Conservation (phyloP, 495 filamentous ascomycete species). For the Halenospora varia region DNA sequence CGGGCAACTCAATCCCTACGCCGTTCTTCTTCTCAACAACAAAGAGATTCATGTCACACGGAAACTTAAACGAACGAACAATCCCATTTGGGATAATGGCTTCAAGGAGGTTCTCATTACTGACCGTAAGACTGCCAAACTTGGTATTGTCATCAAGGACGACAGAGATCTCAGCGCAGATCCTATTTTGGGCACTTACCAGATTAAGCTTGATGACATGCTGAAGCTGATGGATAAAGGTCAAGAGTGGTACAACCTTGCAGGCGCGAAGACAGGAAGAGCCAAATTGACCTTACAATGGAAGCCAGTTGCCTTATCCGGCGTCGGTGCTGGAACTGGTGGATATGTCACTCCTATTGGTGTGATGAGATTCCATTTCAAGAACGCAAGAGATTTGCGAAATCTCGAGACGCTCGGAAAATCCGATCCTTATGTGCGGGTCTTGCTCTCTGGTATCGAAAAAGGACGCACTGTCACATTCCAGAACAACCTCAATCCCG, state of each 20-base stretch:
- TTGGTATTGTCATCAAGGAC: conserved; percentile 92
- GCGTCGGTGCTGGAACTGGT: conserved; percentile 66
- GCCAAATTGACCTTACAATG: conserved; percentile 87
- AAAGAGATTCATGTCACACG: conserved; percentile 81
- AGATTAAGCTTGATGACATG: conserved; percentile 93
- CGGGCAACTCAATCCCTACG: conserved; percentile 87
- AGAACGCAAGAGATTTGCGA: conserved; percentile 72
- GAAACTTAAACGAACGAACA: conserved; percentile 93
- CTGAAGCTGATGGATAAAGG: conserved; percentile 86
- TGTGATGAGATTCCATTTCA: conserved; percentile 91
- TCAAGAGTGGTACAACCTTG: conserved; percentile 91
- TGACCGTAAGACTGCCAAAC: conserved; percentile 80
- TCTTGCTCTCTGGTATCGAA: conserved; percentile 83
- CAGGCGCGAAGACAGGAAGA: conserved; percentile 75
- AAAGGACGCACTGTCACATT: conserved; percentile 92
- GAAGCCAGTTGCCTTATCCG: conserved; percentile 88
- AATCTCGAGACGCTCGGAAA: conserved; percentile 96
- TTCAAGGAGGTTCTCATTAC: conserved; percentile 92
- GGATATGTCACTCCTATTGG: conserved; percentile 93
- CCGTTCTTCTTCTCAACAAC: conserved; percentile 78
- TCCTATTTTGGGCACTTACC: conserved; percentile 82
- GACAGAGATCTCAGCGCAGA: conserved; percentile 82
- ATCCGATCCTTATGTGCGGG: conserved; percentile 89
- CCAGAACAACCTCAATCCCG: conserved; percentile 90
- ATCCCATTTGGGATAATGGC: conserved; percentile 87